A percentile compares a stretch with the other conserved stretches of the same genome.
Evolutionary conservation across 305 asterid genomes (phyloP).

Genomic region (Coffea humblotiana): DNA sequence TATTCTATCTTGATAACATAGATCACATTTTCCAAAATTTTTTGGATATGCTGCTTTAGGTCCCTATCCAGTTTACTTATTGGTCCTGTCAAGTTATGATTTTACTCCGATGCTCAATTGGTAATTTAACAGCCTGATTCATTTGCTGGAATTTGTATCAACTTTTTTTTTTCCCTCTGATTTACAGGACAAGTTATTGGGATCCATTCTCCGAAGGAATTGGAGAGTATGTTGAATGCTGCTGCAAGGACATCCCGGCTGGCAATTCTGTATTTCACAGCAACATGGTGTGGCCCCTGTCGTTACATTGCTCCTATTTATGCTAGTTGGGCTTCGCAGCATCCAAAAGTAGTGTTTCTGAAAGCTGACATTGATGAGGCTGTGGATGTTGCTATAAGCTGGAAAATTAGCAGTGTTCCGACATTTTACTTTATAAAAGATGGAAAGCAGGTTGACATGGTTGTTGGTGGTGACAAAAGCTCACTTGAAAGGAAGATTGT

Average conservation of each 20-base stretch:
- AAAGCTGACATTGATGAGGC: slow-evolving; percentile 60
- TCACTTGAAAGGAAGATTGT: slow-evolving; percentile 50
- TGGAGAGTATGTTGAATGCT: slow-evolving; percentile 40
- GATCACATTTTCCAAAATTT: neutral
- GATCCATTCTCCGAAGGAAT: slow-evolving; percentile 40
- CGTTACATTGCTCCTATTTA: slow-evolving; percentile 39
- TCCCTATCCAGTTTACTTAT: neutral
- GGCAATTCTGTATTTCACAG: slow-evolving; percentile 57
- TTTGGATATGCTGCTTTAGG: neutral
- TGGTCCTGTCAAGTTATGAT: neutral
- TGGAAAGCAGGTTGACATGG: slow-evolving; percentile 44
- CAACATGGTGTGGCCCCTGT: slow-evolving; percentile 69
- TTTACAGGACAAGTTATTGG: slow-evolving; percentile 55
- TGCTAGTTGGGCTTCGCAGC: slow-evolving; percentile 38
- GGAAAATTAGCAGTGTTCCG: slow-evolving; percentile 52
- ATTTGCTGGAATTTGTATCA: neutral
- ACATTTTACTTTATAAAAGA: slow-evolving; percentile 48
- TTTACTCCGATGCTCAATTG: neutral
- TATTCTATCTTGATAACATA: neutral
- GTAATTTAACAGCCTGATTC: neutral
- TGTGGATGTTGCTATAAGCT: slow-evolving; percentile 36
- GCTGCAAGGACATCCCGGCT: slow-evolving; percentile 43
- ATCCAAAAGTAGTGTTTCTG: slow-evolving; percentile 50
- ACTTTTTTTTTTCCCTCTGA: neutral
- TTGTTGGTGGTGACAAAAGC: slow-evolving; percentile 35